These are phyloP conservation scores for Tuctoria greenei DNA, from an alignment of 176 grass and related monocot genomes.

Conservation along the genomic window DNA sequence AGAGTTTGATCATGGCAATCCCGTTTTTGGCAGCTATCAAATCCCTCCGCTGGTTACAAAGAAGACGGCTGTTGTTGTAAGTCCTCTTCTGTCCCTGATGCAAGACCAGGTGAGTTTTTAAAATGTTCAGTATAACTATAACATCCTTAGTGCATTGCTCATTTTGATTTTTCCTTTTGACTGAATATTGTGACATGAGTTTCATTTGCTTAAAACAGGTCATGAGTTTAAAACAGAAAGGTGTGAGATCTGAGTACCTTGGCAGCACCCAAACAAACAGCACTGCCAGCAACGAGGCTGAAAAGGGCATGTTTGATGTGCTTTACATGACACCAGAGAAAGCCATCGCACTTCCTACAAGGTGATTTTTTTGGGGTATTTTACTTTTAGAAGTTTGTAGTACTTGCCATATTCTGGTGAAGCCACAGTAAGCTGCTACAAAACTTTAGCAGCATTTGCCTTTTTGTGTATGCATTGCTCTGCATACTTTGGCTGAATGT, in stretches of 20 bases:
- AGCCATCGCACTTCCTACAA: constrained; percentile 69
- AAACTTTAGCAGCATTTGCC: background rate
- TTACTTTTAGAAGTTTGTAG: background rate
- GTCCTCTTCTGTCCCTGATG: constrained; percentile 87
- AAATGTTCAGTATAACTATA: constrained; percentile 1
- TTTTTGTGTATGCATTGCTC: background rate
- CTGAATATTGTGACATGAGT: background rate
- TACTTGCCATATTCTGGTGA: background rate
- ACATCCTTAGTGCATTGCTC: background rate
- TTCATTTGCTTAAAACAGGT: constrained; percentile 63
- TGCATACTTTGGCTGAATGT: background rate
- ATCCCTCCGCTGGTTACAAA: constrained; percentile 73
- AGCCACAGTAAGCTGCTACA: background rate
- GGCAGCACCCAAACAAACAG: constrained; percentile 77
- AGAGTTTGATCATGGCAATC: background rate
- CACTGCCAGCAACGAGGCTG: constrained; percentile 47
- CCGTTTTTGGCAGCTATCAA: constrained; percentile 57
- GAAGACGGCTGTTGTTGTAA: constrained; percentile 82
- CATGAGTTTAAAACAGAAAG: constrained; percentile 78
- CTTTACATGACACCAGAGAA: constrained; percentile 94
- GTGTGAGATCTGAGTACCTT: constrained; percentile 82
- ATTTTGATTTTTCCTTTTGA: background rate
- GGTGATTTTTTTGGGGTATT: constrained; percentile 44
- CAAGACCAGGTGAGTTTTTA: constrained; percentile 70
- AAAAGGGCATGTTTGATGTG: constrained; percentile 72